Evolutionary conservation across 1,284 basidiomycete genomes (phyloP).

Genomic region (Sanghuangporus baumii): DNA sequence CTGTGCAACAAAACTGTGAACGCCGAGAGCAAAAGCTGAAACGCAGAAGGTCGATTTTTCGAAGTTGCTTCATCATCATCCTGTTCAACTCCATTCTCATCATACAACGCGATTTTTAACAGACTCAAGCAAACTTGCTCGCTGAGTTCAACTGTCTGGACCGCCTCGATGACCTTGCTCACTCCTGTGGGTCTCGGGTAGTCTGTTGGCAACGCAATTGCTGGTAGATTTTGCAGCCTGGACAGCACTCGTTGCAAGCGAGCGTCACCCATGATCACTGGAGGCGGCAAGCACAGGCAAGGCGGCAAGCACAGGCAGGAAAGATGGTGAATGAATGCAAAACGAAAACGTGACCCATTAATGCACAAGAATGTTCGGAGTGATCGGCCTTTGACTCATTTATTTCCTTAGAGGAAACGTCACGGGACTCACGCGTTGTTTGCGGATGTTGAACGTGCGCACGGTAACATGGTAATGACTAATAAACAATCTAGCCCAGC

Average conservation of each 20-base stretch:
- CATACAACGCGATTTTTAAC: constrained; percentile 72
- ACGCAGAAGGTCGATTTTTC: constrained; percentile 68
- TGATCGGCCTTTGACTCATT: not conserved
- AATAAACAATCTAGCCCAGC: no score
- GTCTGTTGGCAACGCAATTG: constrained; percentile 92
- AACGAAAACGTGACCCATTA: not conserved
- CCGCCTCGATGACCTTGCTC: constrained; percentile 76
- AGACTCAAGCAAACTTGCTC: constrained; percentile 64
- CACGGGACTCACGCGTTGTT: not conserved
- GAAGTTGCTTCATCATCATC: constrained; percentile 40
- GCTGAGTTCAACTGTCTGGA: constrained; percentile 59
- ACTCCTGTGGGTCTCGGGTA: constrained; percentile 82
- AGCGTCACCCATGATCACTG: constrained; percentile 29
- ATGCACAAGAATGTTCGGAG: not conserved
- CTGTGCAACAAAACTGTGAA: constrained; percentile 91
- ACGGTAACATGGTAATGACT: not conserved
- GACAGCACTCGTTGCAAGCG: constrained; percentile 50
- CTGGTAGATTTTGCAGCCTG: constrained; percentile 74
- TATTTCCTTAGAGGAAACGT: not conserved
- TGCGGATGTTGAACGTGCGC: not conserved
- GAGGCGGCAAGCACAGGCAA: not conserved
- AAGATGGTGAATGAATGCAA: not conserved
- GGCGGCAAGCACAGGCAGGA: not conserved
- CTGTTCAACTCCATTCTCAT: constrained; percentile 50
- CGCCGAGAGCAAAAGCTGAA: constrained; percentile 88